Percentiles rank a stretch among this genome's conserved stretches.
These are phyloP conservation scores for Paraglomus brasilianum DNA, from an alignment of 192 early-diverging fungal genomes.

Conservation along the genomic window DNA sequence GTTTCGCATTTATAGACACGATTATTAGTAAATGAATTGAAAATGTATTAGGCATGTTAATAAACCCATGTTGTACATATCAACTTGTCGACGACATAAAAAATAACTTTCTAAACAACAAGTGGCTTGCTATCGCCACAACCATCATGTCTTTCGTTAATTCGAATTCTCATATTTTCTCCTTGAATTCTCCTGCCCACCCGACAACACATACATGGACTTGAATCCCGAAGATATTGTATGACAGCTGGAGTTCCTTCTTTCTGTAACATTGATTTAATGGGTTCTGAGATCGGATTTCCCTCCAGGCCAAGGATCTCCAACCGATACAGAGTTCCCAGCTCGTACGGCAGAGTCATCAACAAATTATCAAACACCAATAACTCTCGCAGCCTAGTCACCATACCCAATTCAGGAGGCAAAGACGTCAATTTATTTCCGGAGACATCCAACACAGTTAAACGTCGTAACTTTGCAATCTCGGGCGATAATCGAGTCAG, in stretches of 20 bases:
- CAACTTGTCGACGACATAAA: too few species aligned
- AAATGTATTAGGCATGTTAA: background rate
- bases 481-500: conserved; percentile 73
- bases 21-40: conserved; percentile 1
- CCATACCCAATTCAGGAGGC: conserved; percentile 87
- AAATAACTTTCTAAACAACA: too few species aligned
- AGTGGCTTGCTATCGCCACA: too few species aligned
- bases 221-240: conserved; percentile 83
- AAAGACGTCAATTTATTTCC: conserved; percentile 82
- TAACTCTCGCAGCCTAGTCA: conserved; percentile 78
- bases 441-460: conserved; percentile 81
- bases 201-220: conserved; percentile 58
- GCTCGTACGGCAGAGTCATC: conserved; percentile 78
- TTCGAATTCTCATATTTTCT: background rate
- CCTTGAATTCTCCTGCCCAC: background rate
- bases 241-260: conserved; percentile 84
- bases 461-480: conserved; percentile 61
- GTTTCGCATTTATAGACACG: background rate
- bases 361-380: conserved; percentile 91
- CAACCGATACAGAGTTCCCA: conserved; percentile 86
- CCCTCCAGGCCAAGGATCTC: conserved; percentile 93
- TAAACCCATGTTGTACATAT: too few species aligned
- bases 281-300: conserved; percentile 84
- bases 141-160: conserved; percentile 3
- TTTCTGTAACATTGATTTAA: conserved; percentile 79